phyloP scores from a whole-genome alignment of 768 basidiomycete species.

The Leccinum subgranulosum region DNA sequence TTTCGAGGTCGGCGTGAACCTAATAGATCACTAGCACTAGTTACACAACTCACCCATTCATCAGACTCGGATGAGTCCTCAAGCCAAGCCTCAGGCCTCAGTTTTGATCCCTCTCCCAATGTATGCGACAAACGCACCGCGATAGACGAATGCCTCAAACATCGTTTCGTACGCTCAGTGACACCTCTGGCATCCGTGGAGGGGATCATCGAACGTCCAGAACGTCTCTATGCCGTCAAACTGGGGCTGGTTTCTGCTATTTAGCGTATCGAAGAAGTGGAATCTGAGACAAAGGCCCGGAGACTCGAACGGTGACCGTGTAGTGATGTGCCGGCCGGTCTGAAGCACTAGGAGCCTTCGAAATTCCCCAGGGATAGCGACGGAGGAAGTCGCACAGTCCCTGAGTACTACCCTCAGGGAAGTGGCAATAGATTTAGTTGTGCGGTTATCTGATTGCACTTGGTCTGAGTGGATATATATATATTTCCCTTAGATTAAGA shows the following conservation, averaged over 20 bases:
- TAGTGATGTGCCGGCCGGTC: no score
- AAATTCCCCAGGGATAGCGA: no score
- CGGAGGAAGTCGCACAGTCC: no score
- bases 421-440: no score
- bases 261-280: conserved; percentile 57
- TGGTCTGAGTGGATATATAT: no score
- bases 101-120: background rate
- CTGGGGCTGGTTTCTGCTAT: conserved; percentile 79
- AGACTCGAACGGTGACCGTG: background rate
- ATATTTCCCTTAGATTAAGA: no score
- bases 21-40: background rate
- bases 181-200: conserved; percentile 45
- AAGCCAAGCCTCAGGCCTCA: background rate
- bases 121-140: conserved; percentile 17
- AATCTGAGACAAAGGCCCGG: background rate
- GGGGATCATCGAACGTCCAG: conserved; percentile 81
- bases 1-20: background rate
- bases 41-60: background rate
- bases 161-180: conserved; percentile 81
- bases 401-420: no score
- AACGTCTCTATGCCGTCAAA: conserved; percentile 81
- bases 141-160: conserved; percentile 63
- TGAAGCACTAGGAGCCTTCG: no score
- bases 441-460: no score
- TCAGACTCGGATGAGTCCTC: background rate